Evolutionary conservation across 2,329 filamentous ascomycete species (phyloP), one percentile per base, ranked within the genome.

Genomic region (Ustilaginoidea virens): DNA sequence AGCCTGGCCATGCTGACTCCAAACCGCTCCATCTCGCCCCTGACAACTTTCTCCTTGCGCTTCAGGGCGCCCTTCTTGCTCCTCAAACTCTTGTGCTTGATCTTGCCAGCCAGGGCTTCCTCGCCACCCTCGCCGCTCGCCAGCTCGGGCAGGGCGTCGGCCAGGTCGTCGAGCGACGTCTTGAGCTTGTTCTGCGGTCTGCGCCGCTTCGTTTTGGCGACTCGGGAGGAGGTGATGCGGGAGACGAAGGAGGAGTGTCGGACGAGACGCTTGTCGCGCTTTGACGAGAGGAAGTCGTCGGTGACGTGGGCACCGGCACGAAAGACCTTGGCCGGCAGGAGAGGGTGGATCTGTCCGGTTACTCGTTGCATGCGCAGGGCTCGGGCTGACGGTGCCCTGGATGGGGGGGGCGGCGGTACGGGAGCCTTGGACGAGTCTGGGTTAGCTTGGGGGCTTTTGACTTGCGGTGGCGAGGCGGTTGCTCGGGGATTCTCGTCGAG

Each of bases 1-100:
- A 94, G 58, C 51, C 77, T 69, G 12, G 80, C 86, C 66, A 96
- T 63, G 48, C 83, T 94, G 47, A 66, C 70, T 21, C 74, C 76
- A 49, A 96, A 94, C 35, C 87, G 63, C 50, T 85, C 74, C 58
- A 80, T 78, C 66, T 96, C 87, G 34, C 70, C 61, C 50, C 61
- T 72, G 33, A 93, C 80, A 18, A 96, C 47, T 52, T 67, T 76
- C 55, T 85, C 80, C 56, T 83, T 90, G 46, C 70, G 65, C 66
- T 83, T 92, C 56, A 86, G 64, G 14, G 83, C 82, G 1, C 87
- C 87, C 3, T 74, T 81, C 30, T 74, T 63, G 36, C 69, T 76
- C 53, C 69, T 76, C 43, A 96, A 45, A 35, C 78, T 87, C 58
- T 73, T 78, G 39, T 81, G 77, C 35, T 69, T 63, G 28, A 90